A percentile compares a stretch with the other conserved stretches of the same genome.
Conservation (phyloP, 805 yeast genomes). For the Teunomyces kruisii region DNA sequence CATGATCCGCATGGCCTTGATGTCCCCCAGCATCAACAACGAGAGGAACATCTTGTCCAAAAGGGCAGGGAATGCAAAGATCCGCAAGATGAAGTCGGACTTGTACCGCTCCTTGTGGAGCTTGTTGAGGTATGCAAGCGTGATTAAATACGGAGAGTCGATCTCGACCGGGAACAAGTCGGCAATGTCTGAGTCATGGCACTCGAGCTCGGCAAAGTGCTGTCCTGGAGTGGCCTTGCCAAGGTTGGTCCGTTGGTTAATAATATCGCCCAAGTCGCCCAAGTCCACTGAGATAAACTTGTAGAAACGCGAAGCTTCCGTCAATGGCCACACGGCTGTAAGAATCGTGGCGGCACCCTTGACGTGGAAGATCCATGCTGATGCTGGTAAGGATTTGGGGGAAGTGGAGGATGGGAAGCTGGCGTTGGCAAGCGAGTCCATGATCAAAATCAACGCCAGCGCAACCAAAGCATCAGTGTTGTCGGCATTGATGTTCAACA, state of each 20-base stretch:
- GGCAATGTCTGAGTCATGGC: slow-evolving; percentile 82
- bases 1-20: slow-evolving; percentile 88
- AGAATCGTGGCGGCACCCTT: slow-evolving; percentile 95
- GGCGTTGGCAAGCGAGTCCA: slow-evolving; percentile 94
- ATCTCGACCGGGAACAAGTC: slow-evolving; percentile 85
- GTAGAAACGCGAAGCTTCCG: slow-evolving; percentile 43
- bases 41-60: slow-evolving; percentile 79
- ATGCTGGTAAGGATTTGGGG: slow-evolving; percentile 71
- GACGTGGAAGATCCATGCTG: slow-evolving; percentile 96
- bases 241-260: slow-evolving; percentile 30
- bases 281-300: slow-evolving; percentile 72
- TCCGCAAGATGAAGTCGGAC: slow-evolving; percentile 80
- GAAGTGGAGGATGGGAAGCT: slow-evolving; percentile 52
- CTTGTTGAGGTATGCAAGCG: slow-evolving; percentile 82
- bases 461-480: slow-evolving; percentile 94
- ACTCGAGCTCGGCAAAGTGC: slow-evolving; percentile 60
- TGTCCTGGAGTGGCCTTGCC: neutral
- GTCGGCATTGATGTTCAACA: slow-evolving; percentile 74
- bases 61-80: slow-evolving; percentile 91
- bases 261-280: slow-evolving; percentile 81
- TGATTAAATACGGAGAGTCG: slow-evolving; percentile 82
- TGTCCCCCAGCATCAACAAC: slow-evolving; percentile 78
- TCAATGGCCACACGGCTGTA: slow-evolving; percentile 93
- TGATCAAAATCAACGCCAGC: slow-evolving; percentile 80
- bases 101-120: slow-evolving; percentile 78